Evolutionary conservation across 2,329 filamentous ascomycete genomes (phyloP), one percentile per base, ranked within the genome.

Genomic region (Arthroderma sp.): DNA sequence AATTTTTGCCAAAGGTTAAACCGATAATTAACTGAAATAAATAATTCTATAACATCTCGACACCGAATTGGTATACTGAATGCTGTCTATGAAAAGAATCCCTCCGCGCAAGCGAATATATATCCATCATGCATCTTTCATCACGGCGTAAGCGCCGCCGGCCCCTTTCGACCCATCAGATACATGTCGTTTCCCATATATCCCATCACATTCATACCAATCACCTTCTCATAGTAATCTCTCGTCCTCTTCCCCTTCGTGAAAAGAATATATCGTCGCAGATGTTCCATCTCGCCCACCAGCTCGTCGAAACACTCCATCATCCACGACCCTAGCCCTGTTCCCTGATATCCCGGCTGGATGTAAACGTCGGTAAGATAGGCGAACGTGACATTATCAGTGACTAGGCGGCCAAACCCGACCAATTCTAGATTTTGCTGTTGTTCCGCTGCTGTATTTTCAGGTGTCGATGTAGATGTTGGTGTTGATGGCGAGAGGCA

Each of bases 311-410:
- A 61, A 52, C 74, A 78, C 4, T 66, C 60, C 58, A 83, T 72
- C 56, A 85, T 61, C 78, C 79, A 85, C 37, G 66, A 72, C 3
- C 77, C 81, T 1, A 85, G 65, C 0, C 81, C 80, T 6, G 69
- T 65, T 4, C 74, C 71, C 55, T 81, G 78, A 53, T 77, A 74
- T 34, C 72, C 68, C 0, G 73, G 66, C 2, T 76, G 58, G 22
- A 85, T 66, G 58, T 81, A 85, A 15, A 84, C 76, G 54, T 85
- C 81, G 28, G 80, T 81, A 34, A 82, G 61, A 53, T 83, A 86
- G 31, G 74, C 78, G 52, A 84, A 77, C 0, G 80, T 81, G 39
- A 77, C 71, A 53, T 75, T 73, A 60, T 86, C 83, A 6, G 81
- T 86, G 42, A 85, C 65, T n/a, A 83, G 60, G 31, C 82, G 70